Base-by-base conservation (phyloP, 2,329 filamentous ascomycete genomes). In the Alternaria gaisen region DNA sequence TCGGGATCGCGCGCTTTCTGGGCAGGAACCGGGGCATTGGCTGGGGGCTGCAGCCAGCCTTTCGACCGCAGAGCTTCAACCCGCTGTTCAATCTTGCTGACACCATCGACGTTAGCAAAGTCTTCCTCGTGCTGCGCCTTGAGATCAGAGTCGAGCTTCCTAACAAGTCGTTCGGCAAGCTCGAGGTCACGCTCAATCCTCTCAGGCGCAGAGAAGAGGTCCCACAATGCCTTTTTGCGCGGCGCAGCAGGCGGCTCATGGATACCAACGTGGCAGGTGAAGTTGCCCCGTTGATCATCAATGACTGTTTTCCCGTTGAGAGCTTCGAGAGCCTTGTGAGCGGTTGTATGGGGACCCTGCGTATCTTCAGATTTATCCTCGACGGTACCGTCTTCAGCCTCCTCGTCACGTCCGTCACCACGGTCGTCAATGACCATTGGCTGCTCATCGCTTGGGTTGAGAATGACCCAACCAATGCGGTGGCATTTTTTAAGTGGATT, bases 251-350 rank as follows among this genome's bases (percentile, higher is more conserved):
- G 93, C 4, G 95, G 94, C 63, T 93, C 93, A 79, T 99, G 95
- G 22, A 99, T 91, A 61, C 95, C 95, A 51, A 98, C 95, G 74
- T 99, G 95, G 75, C 95, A 97, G 30, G 94, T 94, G 77, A 99
- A 99, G 77, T 99, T 95, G 41, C 95, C 95, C 53, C 94, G 91
- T 48, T 91, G 89, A 68, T 97, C 91, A 74, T 99, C 95, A 72
- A 97, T 93, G 63, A 99, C 97, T 0, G 93, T 97, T 83, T 99
- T 98, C 69, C 94, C 93, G 72, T 99, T 98, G 71, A 99, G 90
- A n/a, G 93, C 92, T 63, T 95, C 93, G 0, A 97, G 85, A 1
- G 94, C 94, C 73, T 91, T 94, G 46, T 97, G 91, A 0, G 93
- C 93, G 2, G 90, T 91, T 34, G 76, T 79, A 22, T 74, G 67